Conservation (phyloP, 108 stramenopile genomes). For the Parietichytrium sp. region DNA sequence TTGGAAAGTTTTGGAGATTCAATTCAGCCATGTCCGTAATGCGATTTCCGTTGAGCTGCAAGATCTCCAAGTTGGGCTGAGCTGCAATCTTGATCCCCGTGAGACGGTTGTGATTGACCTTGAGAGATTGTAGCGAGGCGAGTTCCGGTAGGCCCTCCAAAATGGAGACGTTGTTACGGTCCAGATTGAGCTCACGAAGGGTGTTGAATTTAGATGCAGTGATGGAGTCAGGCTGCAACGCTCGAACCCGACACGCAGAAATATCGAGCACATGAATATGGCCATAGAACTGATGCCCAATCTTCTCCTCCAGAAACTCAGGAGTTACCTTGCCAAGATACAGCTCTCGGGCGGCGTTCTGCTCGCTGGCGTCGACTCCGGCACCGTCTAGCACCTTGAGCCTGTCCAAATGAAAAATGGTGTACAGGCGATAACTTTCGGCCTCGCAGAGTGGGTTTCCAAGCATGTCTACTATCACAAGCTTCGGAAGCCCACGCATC, state of each 20-base stretch:
- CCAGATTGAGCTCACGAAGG: conserved; percentile 43
- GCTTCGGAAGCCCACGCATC: conserved; percentile 44
- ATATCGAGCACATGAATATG: conserved; percentile 38
- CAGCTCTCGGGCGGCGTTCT: conserved; percentile 43
- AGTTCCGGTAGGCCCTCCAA: conserved; percentile 41
- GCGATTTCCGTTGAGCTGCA: background rate
- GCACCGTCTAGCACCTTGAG: conserved; percentile 57
- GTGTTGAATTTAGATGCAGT: conserved; percentile 36
- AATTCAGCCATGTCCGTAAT: background rate
- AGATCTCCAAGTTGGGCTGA: conserved; percentile 37
- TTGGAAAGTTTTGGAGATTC: background rate
- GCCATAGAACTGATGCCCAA: background rate
- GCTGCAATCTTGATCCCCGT: conserved; percentile 11
- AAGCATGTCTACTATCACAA: conserved; percentile 52
- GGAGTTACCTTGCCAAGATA: conserved; percentile 47
- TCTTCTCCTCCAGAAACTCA: conserved; percentile 42
- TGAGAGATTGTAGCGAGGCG: conserved; percentile 38
- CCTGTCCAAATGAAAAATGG: conserved; percentile 46
- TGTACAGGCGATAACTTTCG: conserved; percentile 45
- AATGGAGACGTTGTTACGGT: conserved; percentile 39
- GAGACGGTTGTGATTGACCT: conserved; percentile 46
- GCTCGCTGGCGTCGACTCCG: conserved; percentile 40
- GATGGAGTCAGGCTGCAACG: conserved; percentile 40
- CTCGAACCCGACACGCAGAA: conserved; percentile 25
- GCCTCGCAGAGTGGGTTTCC: conserved; percentile 50